These are phyloP conservation scores for Sporisorium scitamineum DNA, from an alignment of 1,284 basidiomycete species.

Conservation along the genomic window DNA sequence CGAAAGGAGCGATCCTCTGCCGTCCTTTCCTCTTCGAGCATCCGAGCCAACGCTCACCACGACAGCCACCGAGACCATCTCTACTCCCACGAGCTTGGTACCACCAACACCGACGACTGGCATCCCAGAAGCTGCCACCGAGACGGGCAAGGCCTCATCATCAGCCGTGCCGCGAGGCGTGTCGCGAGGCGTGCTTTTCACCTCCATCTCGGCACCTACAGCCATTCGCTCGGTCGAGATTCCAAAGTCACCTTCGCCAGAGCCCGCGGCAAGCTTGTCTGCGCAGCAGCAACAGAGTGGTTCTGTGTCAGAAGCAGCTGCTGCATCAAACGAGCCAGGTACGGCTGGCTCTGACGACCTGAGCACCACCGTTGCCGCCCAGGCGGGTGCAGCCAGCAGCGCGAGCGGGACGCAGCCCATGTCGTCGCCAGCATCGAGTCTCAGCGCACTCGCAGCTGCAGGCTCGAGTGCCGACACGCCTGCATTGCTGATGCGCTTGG, in stretches of 20 bases:
- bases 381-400: constrained; percentile 9
- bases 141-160: constrained; percentile 14
- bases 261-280: constrained; percentile 7
- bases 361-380: neutral
- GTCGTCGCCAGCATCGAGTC: constrained; percentile 11
- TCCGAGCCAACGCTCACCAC: constrained; percentile 20
- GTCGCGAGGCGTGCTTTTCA: constrained; percentile 39
- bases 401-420: constrained; percentile 2
- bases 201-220: constrained; percentile 49
- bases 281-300: constrained; percentile 4
- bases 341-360: constrained; percentile 1
- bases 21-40: neutral
- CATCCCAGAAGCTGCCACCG: constrained; percentile 11
- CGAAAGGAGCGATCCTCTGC: constrained; percentile 24
- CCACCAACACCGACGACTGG: constrained; percentile 3
- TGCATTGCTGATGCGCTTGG: constrained; percentile 26
- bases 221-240: constrained; percentile 61
- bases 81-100: constrained; percentile 11
- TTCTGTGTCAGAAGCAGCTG: neutral
- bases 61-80: neutral
- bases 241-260: constrained; percentile 59
- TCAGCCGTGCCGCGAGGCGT: constrained; percentile 21
- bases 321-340: neutral
- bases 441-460: neutral
- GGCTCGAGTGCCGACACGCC: constrained; percentile 22